Evolutionary conservation across 2,329 filamentous ascomycete species (phyloP).

Genomic region (Leptodontidium sp.): DNA sequence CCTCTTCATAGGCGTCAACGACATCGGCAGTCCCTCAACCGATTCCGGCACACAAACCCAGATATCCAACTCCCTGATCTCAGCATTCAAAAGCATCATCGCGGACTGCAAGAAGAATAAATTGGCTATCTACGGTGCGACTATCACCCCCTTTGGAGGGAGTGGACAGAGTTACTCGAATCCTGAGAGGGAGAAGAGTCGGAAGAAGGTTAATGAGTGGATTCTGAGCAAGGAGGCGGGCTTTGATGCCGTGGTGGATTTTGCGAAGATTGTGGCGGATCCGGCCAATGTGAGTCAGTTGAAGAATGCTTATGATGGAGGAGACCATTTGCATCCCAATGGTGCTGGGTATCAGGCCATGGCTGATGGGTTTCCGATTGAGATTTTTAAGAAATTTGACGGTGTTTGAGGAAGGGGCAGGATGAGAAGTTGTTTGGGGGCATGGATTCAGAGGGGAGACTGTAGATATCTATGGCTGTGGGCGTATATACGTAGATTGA

Average conservation of each 20-base stretch:
- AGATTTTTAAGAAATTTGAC: conserved; percentile 52
- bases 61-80: conserved; percentile 59
- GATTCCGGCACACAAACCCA: conserved; percentile 56
- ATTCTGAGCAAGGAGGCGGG: conserved; percentile 59
- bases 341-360: conserved; percentile 65
- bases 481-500: too few species aligned
- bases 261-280: conserved; percentile 64
- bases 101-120: conserved; percentile 60
- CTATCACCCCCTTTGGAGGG: conserved; percentile 69
- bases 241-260: conserved; percentile 70
- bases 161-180: conserved; percentile 62
- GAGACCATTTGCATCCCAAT: conserved; percentile 72
- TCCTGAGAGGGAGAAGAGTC: conserved; percentile 61
- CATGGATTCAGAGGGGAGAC: too few species aligned
- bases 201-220: conserved; percentile 66
- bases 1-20: conserved; percentile 75
- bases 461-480: too few species aligned
- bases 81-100: conserved; percentile 65
- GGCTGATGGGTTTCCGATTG: conserved; percentile 64
- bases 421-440: too few species aligned
- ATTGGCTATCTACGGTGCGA: conserved; percentile 66
- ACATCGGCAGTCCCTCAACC: conserved; percentile 63
- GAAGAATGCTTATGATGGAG: conserved; percentile 61
- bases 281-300: conserved; percentile 57
- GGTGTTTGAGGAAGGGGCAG: background rate